Evolutionary conservation across 1,139 yeast species (phyloP).

Genomic region (Wickerhamiella infanticola): DNA sequence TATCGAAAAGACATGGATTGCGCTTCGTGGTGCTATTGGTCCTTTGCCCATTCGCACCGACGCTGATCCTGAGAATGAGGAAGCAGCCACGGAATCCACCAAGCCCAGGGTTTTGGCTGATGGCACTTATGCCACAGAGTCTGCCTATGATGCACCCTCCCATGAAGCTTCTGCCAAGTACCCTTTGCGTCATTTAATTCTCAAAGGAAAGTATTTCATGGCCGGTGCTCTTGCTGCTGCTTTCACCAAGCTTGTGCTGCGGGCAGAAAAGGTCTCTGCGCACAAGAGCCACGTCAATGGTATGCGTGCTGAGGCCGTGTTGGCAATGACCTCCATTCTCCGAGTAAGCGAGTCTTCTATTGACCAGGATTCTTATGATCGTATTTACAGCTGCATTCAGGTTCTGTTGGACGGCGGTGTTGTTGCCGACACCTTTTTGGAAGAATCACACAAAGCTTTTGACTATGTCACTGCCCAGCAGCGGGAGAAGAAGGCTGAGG

Average conservation of each 20-base stretch:
- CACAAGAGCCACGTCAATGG: constrained; percentile 50
- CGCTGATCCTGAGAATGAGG: constrained; percentile 44
- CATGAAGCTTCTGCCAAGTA: constrained; percentile 31
- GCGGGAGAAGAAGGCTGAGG: constrained; percentile 5
- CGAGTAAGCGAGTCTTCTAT: constrained; percentile 70
- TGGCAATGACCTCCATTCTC: constrained; percentile 79
- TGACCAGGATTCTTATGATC: constrained; percentile 90
- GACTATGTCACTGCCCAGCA: constrained; percentile 32
- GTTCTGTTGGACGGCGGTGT: constrained; percentile 38
- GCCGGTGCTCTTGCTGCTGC: constrained; percentile 83
- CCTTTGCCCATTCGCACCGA: constrained; percentile 55
- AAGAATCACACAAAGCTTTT: constrained; percentile 78
- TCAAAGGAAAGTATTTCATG: constrained; percentile 81
- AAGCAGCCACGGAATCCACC: constrained; percentile 8
- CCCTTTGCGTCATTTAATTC: constrained; percentile 65
- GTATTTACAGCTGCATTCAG: constrained; percentile 72
- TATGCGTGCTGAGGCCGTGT: constrained; percentile 84
- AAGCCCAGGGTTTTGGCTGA: constrained; percentile 82
- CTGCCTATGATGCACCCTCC: constrained; percentile 43
- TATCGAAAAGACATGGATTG: constrained; percentile 77
- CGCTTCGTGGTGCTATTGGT: constrained; percentile 69
- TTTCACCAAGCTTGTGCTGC: constrained; percentile 70
- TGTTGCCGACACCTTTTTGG: constrained; percentile 47
- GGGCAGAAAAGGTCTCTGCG: constrained; percentile 40
- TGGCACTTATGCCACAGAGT: constrained; percentile 96